Base-by-base conservation (phyloP, 2,329 filamentous ascomycete species). In the Fusarium chlamydosporum region DNA sequence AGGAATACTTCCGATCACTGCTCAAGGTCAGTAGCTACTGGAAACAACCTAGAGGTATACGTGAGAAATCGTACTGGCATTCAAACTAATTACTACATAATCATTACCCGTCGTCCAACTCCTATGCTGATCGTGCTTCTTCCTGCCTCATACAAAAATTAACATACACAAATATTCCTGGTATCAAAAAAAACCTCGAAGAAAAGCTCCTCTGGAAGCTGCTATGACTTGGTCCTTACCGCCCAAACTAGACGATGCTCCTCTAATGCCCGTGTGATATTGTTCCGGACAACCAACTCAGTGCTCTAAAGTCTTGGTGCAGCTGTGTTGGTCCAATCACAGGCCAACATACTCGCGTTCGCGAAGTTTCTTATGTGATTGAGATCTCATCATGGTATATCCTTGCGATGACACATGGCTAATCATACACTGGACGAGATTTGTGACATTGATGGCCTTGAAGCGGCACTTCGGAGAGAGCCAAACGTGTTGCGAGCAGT, bases 391-490 rank as follows among this genome's bases (percentile, higher is more conserved):
- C 42, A n/a, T 58, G 20, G 18, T 51, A 12, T 50, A 45, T 38
- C 34, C 34, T 53, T 33, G 51, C 37, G n/a, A 43, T 46, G 26
- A 16, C n/a, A 33, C 40, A n/a, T 26, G 15, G 11, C n/a, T 29
- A 16, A 46, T 79, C 79, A 85, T 47, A 83, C 85, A 68, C 82
- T 78, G 64, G 59, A 62, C 33, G 59, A 62, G 34, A 88, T 82
- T 79, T 89, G 86, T 55, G 84, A 84, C 86, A 89, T 89, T 72
- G 77, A 82, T 54, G 86, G 86, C 27, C 78, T 79, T 31, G 78
- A 79, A 43, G 67, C 67, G 29, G 64, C 70, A 41, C 78, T 78
- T 65, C 81, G 79, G 47, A 82, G 72, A 31, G 82, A 83, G 16
- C 83, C 81, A 53, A 41, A 76, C 51, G 59, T 79, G 77, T 83